Evolutionary conservation across 257 asterid species (phyloP).

Genomic region (Nyctanthes arbortristis): DNA sequence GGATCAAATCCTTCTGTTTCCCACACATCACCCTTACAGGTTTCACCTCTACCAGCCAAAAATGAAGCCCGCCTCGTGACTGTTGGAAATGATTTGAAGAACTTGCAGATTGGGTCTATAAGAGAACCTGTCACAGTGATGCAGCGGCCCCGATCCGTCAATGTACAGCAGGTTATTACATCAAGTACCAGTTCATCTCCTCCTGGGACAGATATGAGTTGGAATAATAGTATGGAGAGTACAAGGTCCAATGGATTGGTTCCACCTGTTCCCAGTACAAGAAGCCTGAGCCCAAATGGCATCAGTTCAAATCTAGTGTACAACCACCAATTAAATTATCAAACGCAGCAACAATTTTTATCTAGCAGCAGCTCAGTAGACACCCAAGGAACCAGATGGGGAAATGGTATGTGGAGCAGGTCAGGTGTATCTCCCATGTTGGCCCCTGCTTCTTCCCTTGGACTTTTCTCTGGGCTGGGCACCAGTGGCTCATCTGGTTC

Average conservation of each 20-base stretch:
- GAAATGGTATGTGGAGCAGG: conserved; percentile 47
- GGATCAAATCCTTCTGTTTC: conserved; percentile 43
- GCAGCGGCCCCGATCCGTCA: conserved; percentile 55
- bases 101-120: conserved; percentile 53
- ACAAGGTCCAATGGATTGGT: conserved; percentile 41
- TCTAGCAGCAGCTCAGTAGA: conserved; percentile 36
- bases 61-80: conserved; percentile 36
- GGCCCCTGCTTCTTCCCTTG: conserved; percentile 56
- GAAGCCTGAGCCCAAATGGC: conserved; percentile 41
- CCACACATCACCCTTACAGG: conserved; percentile 43
- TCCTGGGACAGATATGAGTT: conserved; percentile 38
- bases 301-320: conserved; percentile 39
- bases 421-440: conserved; percentile 48
- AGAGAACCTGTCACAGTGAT: conserved; percentile 57
- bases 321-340: conserved; percentile 40
- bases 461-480: conserved; percentile 56
- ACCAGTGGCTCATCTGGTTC: conserved; percentile 42
- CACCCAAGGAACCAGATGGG: conserved; percentile 27
- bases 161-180: conserved; percentile 41
- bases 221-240: conserved; percentile 39
- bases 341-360: conserved; percentile 39
- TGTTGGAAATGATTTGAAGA: conserved; percentile 54
- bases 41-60: conserved; percentile 36
- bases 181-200: conserved; percentile 52
- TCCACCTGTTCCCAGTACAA: conserved; percentile 35